A percentile compares a stretch with the other conserved stretches of the same genome.
phyloP scores from a whole-genome alignment of 345 rosid genomes.

The Combretum micranthum region DNA sequence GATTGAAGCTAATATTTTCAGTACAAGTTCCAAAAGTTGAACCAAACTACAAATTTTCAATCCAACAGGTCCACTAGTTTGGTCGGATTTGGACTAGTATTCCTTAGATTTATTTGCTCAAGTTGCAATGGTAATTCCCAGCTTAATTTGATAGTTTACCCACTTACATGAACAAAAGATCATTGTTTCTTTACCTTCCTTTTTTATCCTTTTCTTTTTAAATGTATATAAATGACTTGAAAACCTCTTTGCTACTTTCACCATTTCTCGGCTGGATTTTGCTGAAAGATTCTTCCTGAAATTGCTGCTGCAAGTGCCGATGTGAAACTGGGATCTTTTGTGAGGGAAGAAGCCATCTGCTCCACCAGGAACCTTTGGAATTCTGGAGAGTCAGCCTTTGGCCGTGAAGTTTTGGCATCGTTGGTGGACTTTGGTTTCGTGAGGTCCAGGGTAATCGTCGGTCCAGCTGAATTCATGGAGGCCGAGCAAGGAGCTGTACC shows the following conservation, averaged over 20 bases:
- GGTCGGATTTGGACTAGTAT: too few relatives aligned
- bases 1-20: too few relatives aligned
- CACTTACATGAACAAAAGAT: too few relatives aligned
- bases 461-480: slow-evolving; percentile 29
- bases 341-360: slow-evolving; percentile 90
- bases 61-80: too few relatives aligned
- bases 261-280: slow-evolving; percentile 36
- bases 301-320: slow-evolving; percentile 95
- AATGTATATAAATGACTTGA: slow-evolving; percentile 1
- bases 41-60: too few relatives aligned
- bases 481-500: slow-evolving; percentile 42
- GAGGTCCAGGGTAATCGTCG: slow-evolving; percentile 43
- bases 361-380: slow-evolving; percentile 67
- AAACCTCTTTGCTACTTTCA: slow-evolving; percentile 1
- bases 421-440: slow-evolving; percentile 33
- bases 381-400: slow-evolving; percentile 44
- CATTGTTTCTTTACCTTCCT: too few relatives aligned
- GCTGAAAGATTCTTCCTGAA: slow-evolving; percentile 66
- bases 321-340: slow-evolving; percentile 90
- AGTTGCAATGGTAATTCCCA: too few relatives aligned
- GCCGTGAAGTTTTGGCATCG: slow-evolving; percentile 20
- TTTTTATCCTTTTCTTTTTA: neutral
- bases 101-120: too few relatives aligned
- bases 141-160: too few relatives aligned
- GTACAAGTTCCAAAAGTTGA: too few relatives aligned